Percentiles rank a stretch among this genome's conserved stretches.
Evolutionary conservation across 2,329 filamentous ascomycete species (phyloP).

Genomic region (Aspergillus sojae): DNA sequence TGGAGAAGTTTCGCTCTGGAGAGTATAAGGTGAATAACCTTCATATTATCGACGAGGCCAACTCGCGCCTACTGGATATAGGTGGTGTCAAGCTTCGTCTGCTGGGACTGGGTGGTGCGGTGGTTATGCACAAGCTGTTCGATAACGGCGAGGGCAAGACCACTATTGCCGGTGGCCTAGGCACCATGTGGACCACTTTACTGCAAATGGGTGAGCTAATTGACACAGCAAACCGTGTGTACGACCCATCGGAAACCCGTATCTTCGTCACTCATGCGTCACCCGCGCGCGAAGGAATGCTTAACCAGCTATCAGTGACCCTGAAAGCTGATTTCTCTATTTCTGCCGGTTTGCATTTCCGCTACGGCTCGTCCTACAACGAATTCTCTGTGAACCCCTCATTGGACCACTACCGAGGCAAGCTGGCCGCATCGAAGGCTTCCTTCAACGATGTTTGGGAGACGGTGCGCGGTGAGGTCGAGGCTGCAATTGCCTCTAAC

Average conservation of each 20-base stretch:
- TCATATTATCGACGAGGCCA: constrained; percentile 97
- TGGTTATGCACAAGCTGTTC: constrained; percentile 99
- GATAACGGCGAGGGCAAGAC: constrained; percentile 98
- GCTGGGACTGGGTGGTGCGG: constrained; percentile 88
- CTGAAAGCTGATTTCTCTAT: constrained; percentile 98
- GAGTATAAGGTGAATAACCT: constrained; percentile 98
- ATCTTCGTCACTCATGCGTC: constrained; percentile 97
- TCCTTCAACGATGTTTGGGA: constrained; percentile 99
- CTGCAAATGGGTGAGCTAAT: constrained; percentile 98
- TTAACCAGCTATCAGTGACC: constrained; percentile 96
- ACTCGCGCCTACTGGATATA: constrained; percentile 90
- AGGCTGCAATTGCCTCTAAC: constrained; percentile 90
- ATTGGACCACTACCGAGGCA: constrained; percentile 96
- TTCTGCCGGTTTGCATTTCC: constrained; percentile 95
- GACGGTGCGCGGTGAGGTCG: constrained; percentile 93
- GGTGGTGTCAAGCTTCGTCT: constrained; percentile 95
- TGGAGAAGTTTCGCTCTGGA: constrained; percentile 95
- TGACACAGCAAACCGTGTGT: constrained; percentile 96
- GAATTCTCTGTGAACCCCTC: constrained; percentile 99
- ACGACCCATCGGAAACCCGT: constrained; percentile 95
- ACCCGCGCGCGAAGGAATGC: constrained; percentile 89
- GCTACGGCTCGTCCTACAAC: constrained; percentile 98
- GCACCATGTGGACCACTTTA: constrained; percentile 99
- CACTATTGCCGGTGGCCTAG: constrained; percentile 96
- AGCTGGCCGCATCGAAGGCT: constrained; percentile 94